A percentile compares a stretch with the other conserved stretches of the same genome.
Conservation (phyloP, 2,329 filamentous ascomycete genomes). For the Penicillium capsulatum region DNA sequence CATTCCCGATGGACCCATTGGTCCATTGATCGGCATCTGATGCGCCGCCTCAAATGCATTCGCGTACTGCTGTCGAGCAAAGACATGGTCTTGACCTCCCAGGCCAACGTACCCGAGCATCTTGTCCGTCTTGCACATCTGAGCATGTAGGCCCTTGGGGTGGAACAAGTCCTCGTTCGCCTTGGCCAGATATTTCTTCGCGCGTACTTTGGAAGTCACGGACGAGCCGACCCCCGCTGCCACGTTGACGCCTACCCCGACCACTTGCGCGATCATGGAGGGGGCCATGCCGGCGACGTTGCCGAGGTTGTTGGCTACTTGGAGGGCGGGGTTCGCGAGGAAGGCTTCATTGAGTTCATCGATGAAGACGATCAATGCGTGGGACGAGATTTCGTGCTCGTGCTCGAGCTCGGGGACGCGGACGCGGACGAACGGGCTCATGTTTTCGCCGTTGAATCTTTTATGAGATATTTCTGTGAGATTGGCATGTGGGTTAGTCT, state of each 20-base stretch:
- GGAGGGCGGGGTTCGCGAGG: slow-evolving; percentile 6
- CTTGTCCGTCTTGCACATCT: slow-evolving; percentile 3
- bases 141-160: slow-evolving; percentile 1
- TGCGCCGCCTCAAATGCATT: slow-evolving; percentile 1
- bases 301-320: slow-evolving; percentile 1
- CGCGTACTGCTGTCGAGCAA: slow-evolving; percentile 1
- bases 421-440: slow-evolving; percentile 14
- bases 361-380: slow-evolving; percentile 3
- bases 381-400: slow-evolving; percentile 3
- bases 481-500: not conserved
- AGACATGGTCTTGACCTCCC: not conserved
- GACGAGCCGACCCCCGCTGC: slow-evolving; percentile 11
- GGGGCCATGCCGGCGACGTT: slow-evolving; percentile 4
- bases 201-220: slow-evolving; percentile 21
- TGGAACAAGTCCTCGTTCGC: slow-evolving; percentile 3
- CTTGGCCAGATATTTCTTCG: slow-evolving; percentile 27
- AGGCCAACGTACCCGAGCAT: slow-evolving; percentile 4
- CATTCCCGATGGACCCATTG: not conserved
- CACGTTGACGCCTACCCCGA: slow-evolving; percentile 16
- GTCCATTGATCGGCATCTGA: slow-evolving; percentile 1
- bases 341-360: slow-evolving; percentile 8
- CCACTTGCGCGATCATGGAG: slow-evolving; percentile 19
- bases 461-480: slow-evolving; percentile 8
- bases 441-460: slow-evolving; percentile 6
- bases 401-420: slow-evolving; percentile 10